Base-by-base conservation (phyloP, 306 rosid genomes). In the Astragalus membranaceus region DNA sequence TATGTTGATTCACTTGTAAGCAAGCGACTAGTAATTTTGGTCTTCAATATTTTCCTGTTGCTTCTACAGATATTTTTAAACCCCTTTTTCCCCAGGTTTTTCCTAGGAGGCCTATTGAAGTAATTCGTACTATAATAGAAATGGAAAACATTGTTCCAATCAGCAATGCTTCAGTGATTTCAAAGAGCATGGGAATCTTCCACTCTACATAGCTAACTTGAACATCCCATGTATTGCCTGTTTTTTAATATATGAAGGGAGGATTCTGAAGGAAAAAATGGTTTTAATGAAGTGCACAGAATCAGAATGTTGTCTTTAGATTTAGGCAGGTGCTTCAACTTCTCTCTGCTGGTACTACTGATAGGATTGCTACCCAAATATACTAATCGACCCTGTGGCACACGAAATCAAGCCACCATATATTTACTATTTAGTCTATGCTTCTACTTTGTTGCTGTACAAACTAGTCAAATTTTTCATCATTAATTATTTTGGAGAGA, bases 231-330 rank as follows among this genome's bases (percentile, higher is more conserved):
- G 33, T 55, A n/a, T 62, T 61, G 55, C 57, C 61, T 23, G 20
- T 41, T 60, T 52, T 74, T 68, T 44, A 69, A 68, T 36, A 68
- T 67, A 75, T 75, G 50, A n/a, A n/a, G n/a, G n/a, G n/a, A n/a
- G n/a, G n/a, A n/a, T n/a, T n/a, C n/a, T 66, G 75, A 33, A 64
- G 80, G 68, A 81, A 81, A 73, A 30, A 20, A 67, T 30, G 33
- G 76, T 30, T 59, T 30, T 48, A 51, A 61, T 46, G 67, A 14
- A 55, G 49, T 71, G 70, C 66, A 39, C 20, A 75, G 56, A 70
- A 74, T 70, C 20, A 75, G 56, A 70, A 70, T 50, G 70, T 55
- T 75, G 30, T 29, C 53, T 37, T 60, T 55, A 60, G 72, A 53
- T 80, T 80, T 63, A 71, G 50, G 64, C 26, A 49, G 78, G 80